Conservation (phyloP, 2,329 filamentous ascomycete species). For the Exophiala oligosperma region DNA sequence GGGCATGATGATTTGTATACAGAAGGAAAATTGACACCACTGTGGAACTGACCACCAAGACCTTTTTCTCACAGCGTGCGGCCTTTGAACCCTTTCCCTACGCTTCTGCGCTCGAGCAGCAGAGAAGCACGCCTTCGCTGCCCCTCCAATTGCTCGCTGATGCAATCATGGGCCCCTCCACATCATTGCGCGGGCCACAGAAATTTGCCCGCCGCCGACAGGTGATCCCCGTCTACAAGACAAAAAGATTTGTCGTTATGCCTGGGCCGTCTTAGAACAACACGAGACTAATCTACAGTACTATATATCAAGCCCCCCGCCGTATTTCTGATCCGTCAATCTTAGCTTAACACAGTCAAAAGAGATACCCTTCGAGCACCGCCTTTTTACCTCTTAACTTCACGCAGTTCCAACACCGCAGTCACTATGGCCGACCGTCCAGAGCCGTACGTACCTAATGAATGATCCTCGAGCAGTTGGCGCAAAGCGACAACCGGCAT, state of each 20-base stretch:
- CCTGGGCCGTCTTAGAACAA: background rate
- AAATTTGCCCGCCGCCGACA: background rate
- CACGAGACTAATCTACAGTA: background rate
- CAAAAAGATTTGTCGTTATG: slow-evolving; percentile 21
- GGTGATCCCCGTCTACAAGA: background rate
- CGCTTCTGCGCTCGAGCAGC: background rate
- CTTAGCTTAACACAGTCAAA: background rate
- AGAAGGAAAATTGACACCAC: slow-evolving; percentile 2
- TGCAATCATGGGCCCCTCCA: slow-evolving; percentile 16
- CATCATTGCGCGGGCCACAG: slow-evolving; percentile 14
- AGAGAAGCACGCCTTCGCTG: background rate
- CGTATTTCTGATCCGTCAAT: background rate
- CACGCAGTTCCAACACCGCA: background rate
- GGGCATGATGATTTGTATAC: slow-evolving; percentile 10
- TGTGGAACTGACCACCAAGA: background rate
- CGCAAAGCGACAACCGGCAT: background rate
- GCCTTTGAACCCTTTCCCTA: background rate
- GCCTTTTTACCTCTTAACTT: background rate
- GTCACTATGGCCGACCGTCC: slow-evolving; percentile 25
- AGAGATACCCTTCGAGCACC: too few relatives aligned
- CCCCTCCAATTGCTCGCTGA: slow-evolving; percentile 11
- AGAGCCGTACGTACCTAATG: slow-evolving; percentile 27
- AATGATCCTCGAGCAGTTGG: background rate
- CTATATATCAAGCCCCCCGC: slow-evolving; percentile 2
- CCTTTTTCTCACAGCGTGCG: background rate